phyloP scores from a whole-genome alignment of 352 stramenopile species.

The Pythium periplocum region DNA sequence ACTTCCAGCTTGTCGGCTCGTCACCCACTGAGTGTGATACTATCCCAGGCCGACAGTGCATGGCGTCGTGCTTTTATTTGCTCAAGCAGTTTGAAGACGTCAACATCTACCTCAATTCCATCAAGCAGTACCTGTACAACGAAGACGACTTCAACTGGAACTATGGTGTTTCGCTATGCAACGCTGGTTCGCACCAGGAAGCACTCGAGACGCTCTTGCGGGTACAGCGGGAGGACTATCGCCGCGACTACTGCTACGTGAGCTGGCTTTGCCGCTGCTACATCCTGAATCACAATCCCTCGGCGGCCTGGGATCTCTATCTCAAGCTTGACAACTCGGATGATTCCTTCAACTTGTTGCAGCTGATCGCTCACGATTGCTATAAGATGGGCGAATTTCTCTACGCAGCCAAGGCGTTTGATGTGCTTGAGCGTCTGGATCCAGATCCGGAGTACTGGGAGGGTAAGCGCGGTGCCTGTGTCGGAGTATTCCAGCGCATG shows the following conservation, averaged over 20 bases:
- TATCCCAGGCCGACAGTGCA: constrained; percentile 95
- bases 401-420: constrained; percentile 93
- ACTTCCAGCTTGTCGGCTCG: constrained; percentile 92
- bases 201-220: constrained; percentile 91
- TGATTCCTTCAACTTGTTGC: constrained; percentile 94
- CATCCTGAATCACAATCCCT: constrained; percentile 93
- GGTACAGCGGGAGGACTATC: constrained; percentile 90
- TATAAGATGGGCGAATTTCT: constrained; percentile 97
- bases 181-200: constrained; percentile 90
- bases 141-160: constrained; percentile 99
- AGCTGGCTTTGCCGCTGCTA: constrained; percentile 89
- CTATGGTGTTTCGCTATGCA: constrained; percentile 91
- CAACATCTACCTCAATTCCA: constrained; percentile 96
- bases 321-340: constrained; percentile 95
- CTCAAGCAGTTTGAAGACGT: constrained; percentile 96
- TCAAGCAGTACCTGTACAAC: constrained; percentile 95
- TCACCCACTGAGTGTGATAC: constrained; percentile 95
- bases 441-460: constrained; percentile 96
- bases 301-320: constrained; percentile 95
- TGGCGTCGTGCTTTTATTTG: constrained; percentile 96
- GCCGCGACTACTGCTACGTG: constrained; percentile 92
- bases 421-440: constrained; percentile 93
- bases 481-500: constrained; percentile 94
- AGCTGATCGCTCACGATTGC: constrained; percentile 96
- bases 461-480: constrained; percentile 92